Conservation (phyloP, 2,329 filamentous ascomycete species). For the Beauveria brongniartii region DNA sequence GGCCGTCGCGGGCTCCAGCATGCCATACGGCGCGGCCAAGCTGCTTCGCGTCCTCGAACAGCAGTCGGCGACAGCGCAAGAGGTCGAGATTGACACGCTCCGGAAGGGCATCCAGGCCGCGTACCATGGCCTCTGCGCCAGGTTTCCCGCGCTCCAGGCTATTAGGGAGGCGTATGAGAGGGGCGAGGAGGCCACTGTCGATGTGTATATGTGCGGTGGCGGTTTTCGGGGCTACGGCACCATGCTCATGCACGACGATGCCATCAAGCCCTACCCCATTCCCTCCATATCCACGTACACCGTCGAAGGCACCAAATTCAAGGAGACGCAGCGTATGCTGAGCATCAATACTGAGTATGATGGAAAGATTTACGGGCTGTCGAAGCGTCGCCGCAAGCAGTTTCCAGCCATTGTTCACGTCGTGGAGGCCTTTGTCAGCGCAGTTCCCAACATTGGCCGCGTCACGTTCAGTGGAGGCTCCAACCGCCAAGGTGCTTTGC, state of each 20-base stretch:
- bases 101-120: slow-evolving; percentile 49
- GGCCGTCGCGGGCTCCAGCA: slow-evolving; percentile 45
- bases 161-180: slow-evolving; percentile 28
- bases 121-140: slow-evolving; percentile 43
- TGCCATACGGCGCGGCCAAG: slow-evolving; percentile 55
- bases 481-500: slow-evolving; percentile 75
- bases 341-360: slow-evolving; percentile 39
- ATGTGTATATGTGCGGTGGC: slow-evolving; percentile 80
- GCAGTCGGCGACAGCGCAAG: slow-evolving; percentile 30
- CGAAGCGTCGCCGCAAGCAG: slow-evolving; percentile 68
- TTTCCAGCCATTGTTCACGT: slow-evolving; percentile 78
- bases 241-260: slow-evolving; percentile 72
- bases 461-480: slow-evolving; percentile 84
- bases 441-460: slow-evolving; percentile 60
- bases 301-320: slow-evolving; percentile 54
- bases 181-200: slow-evolving; percentile 37
- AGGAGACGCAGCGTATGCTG: slow-evolving; percentile 42
- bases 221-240: slow-evolving; percentile 89
- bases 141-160: slow-evolving; percentile 41
- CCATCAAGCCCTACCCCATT: slow-evolving; percentile 71
- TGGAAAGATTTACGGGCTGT: slow-evolving; percentile 66
- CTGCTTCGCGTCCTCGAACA: slow-evolving; percentile 42
- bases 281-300: slow-evolving; percentile 74
- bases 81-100: slow-evolving; percentile 46
- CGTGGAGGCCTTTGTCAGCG: slow-evolving; percentile 63